phyloP scores from a whole-genome alignment of 768 basidiomycete species.

The Tulasnella sp. region DNA sequence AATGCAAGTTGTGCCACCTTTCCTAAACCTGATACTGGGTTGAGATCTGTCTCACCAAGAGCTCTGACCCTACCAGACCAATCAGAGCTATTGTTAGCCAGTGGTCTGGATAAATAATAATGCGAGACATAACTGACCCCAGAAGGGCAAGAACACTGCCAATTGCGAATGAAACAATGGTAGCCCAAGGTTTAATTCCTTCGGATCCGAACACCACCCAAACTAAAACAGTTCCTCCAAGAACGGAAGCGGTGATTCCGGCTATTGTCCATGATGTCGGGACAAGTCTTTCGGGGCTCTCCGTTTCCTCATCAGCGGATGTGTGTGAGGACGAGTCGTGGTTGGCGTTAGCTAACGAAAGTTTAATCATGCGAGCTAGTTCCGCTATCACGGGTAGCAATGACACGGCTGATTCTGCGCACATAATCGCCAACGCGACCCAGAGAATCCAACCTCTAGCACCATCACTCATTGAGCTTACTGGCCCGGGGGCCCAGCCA shows the following conservation, averaged over 20 bases:
- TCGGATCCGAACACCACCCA: conserved; percentile 83
- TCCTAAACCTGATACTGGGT: conserved; percentile 83
- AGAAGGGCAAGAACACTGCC: conserved; percentile 78
- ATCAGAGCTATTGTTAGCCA: neutral
- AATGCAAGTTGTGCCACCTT: conserved; percentile 93
- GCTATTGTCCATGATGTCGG: conserved; percentile 62
- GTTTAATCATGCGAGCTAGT: conserved; percentile 25
- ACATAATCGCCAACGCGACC: conserved; percentile 92
- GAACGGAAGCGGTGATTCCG: conserved; percentile 50
- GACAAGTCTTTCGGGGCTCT: conserved; percentile 68
- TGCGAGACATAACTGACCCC: conserved; percentile 40
- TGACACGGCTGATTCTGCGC: conserved; percentile 77
- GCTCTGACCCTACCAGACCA: conserved; percentile 58
- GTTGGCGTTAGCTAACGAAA: conserved; percentile 24
- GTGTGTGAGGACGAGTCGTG: too few species aligned
- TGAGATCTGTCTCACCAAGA: conserved; percentile 89
- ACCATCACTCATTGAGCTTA: conserved; percentile 73
- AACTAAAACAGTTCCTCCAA: conserved; percentile 62
- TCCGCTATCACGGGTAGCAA: conserved; percentile 61
- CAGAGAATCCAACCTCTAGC: conserved; percentile 97
- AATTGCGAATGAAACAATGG: conserved; percentile 65
- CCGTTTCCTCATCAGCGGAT: conserved; percentile 61
- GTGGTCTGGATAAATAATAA: neutral
- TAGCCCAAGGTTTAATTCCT: conserved; percentile 93
- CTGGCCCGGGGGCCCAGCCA: conserved; percentile 91